These are phyloP conservation scores for Phytophthora tubulina DNA, from an alignment of 352 stramenopile species.

Conservation along the genomic window DNA sequence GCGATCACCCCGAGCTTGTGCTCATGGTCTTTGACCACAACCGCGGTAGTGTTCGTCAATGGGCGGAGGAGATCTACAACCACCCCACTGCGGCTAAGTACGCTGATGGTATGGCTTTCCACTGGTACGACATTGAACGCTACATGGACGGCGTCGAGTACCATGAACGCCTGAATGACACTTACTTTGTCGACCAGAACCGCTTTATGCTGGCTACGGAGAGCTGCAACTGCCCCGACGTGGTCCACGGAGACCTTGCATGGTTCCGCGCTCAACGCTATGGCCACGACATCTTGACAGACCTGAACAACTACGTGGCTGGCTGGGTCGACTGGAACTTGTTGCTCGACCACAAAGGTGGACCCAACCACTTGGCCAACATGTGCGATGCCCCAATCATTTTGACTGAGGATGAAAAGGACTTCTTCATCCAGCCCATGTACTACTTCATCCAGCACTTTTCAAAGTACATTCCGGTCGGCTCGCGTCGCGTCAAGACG, in stretches of 20 bases:
- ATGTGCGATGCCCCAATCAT: conserved; percentile 85
- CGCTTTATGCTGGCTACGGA: conserved; percentile 82
- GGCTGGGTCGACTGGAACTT: conserved; percentile 96
- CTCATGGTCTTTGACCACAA: conserved; percentile 95
- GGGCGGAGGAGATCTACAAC: conserved; percentile 77
- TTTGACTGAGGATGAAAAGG: conserved; percentile 63
- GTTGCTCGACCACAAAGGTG: conserved; percentile 86
- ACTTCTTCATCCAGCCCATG: conserved; percentile 88
- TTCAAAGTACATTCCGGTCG: conserved; percentile 86
- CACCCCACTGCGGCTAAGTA: conserved; percentile 71
- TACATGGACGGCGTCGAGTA: conserved; percentile 84
- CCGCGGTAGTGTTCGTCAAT: conserved; percentile 79
- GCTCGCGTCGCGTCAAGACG: conserved; percentile 74
- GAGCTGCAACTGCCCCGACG: conserved; percentile 80
- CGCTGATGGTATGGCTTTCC: conserved; percentile 93
- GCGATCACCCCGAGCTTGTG: conserved; percentile 75
- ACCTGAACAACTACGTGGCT: conserved; percentile 89
- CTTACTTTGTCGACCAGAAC: conserved; percentile 71
- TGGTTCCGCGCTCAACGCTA: conserved; percentile 92
- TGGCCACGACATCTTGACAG: conserved; percentile 91
- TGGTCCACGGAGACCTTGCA: conserved; percentile 61
- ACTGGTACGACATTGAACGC: conserved; percentile 86
- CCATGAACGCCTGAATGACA: conserved; percentile 84
- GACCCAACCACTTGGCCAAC: conserved; percentile 91
- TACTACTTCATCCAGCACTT: conserved; percentile 94